These are phyloP conservation scores for Xylaria sp. DNA, from an alignment of 495 filamentous ascomycete species.

Conservation along the genomic window DNA sequence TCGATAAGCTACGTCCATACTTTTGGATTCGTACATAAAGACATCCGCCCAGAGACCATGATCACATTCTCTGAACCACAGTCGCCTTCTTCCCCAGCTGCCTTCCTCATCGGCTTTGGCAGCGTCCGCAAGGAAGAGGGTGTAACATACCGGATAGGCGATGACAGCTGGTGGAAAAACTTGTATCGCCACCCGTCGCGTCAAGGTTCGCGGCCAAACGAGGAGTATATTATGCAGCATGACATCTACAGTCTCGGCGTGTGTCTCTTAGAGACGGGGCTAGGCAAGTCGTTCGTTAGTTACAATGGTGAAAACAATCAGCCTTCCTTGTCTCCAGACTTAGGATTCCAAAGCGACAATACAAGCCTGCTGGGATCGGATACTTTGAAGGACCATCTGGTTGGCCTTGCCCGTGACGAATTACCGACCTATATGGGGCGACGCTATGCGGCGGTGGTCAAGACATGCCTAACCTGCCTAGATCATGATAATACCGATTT, in stretches of 20 bases:
- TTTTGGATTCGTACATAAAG: conserved; percentile 60
- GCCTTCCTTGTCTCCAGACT: not conserved
- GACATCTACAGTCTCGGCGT: conserved; percentile 71
- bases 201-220: conserved; percentile 49
- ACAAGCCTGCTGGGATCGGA: not conserved
- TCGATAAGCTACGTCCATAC: conserved; percentile 56
- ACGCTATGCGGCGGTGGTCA: conserved; percentile 54
- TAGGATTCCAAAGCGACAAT: not conserved
- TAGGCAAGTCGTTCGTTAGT: conserved; percentile 58
- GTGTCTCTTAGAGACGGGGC: conserved; percentile 64
- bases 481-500: conserved; percentile 57
- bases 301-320: conserved; percentile 21
- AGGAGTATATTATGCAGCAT: conserved; percentile 62
- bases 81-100: not conserved
- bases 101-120: conserved; percentile 56
- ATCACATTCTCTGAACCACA: conserved; percentile 44
- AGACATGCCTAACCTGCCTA: conserved; percentile 62
- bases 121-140: conserved; percentile 48
- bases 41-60: conserved; percentile 59
- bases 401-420: conserved; percentile 43
- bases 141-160: conserved; percentile 45
- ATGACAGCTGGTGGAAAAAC: conserved; percentile 53
- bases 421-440: conserved; percentile 56
- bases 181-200: conserved; percentile 63
- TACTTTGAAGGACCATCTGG: conserved; percentile 33